These are phyloP conservation scores for Talaromyces sp. DNA, from an alignment of 2,329 filamentous ascomycete genomes.

Conservation along the genomic window DNA sequence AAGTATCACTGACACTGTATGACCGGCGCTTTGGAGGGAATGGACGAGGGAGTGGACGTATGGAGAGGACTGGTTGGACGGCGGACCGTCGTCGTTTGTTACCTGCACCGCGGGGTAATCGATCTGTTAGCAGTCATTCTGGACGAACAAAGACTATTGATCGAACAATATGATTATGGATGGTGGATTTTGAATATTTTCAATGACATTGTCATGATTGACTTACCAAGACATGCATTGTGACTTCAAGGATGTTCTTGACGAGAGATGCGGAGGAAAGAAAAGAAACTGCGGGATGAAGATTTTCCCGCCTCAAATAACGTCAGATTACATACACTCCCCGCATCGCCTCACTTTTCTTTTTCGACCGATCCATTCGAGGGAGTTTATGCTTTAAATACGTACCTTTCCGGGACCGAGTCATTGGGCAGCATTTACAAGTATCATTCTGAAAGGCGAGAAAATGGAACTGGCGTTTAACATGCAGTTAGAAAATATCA, in stretches of 20 bases:
- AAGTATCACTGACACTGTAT: constrained; percentile 86
- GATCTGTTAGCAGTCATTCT: neutral
- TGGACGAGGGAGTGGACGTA: constrained; percentile 74
- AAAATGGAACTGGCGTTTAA: neutral
- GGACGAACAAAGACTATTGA: neutral
- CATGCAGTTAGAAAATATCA: neutral
- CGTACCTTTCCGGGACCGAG: neutral
- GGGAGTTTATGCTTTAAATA: neutral
- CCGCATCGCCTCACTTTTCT: constrained; percentile 2
- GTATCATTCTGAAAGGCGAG: neutral
- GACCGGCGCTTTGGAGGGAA: constrained; percentile 70
- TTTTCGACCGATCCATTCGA: neutral
- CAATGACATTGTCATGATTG: neutral
- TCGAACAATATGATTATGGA: neutral
- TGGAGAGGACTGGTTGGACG: constrained; percentile 73
- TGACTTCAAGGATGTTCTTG: neutral
- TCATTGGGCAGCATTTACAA: neutral
- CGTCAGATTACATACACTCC: constrained; percentile 2
- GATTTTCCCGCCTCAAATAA: constrained; percentile 2
- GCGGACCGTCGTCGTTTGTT: constrained; percentile 76
- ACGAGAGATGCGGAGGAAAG: neutral
- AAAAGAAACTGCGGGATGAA: constrained; percentile 12
- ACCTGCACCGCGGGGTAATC: constrained; percentile 33
- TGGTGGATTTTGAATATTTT: neutral
- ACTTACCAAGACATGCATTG: constrained; percentile 55